A percentile compares a stretch with the other conserved stretches of the same genome.
These are phyloP conservation scores for Umbelopsis sp. DNA, from an alignment of 192 early-diverging fungal genomes.

Conservation along the genomic window DNA sequence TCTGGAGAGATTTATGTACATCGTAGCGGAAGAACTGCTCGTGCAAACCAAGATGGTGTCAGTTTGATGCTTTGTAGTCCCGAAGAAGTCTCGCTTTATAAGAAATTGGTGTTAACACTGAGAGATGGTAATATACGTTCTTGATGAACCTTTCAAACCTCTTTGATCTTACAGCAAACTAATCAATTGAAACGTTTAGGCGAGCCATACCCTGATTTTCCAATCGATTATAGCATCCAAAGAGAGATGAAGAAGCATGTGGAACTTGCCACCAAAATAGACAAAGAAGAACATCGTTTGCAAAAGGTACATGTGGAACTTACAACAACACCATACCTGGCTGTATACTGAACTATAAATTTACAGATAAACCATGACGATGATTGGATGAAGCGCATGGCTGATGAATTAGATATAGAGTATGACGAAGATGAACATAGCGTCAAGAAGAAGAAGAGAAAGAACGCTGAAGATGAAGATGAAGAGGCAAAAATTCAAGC, in stretches of 20 bases:
- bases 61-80: constrained; percentile 83
- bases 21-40: constrained; percentile 91
- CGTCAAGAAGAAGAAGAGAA: constrained; percentile 42
- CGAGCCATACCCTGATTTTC: constrained; percentile 73
- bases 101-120: constrained; percentile 80
- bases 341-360: neutral
- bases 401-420: constrained; percentile 79
- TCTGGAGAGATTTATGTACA: constrained; percentile 96
- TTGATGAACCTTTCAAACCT: neutral
- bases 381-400: constrained; percentile 80
- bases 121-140: constrained; percentile 61
- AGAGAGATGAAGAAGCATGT: constrained; percentile 76
- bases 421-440: constrained; percentile 65
- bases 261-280: constrained; percentile 80
- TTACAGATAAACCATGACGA: constrained; percentile 51
- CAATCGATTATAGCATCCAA: constrained; percentile 75
- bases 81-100: constrained; percentile 80
- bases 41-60: constrained; percentile 82
- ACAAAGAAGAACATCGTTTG: constrained; percentile 75
- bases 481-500: constrained; percentile 45
- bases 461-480: constrained; percentile 38
- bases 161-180: constrained; percentile 16
- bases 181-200: neutral
- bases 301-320: constrained; percentile 54
- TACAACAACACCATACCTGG: neutral